Conservation (phyloP, 2,329 filamentous ascomycete genomes). For the Colletotrichum scovillei region DNA sequence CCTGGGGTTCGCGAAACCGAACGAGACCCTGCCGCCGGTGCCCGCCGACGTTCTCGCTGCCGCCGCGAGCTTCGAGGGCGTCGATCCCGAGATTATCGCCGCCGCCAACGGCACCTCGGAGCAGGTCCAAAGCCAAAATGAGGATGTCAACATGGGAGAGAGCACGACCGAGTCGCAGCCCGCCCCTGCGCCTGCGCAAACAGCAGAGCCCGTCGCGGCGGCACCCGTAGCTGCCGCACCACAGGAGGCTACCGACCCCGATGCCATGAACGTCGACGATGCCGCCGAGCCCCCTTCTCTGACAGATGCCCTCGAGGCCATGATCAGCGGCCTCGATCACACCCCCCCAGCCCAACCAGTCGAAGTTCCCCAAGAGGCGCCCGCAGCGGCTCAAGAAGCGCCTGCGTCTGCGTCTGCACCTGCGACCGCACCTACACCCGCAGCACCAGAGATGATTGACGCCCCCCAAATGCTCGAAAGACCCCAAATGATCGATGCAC, state of each 20-base stretch:
- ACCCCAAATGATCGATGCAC: not conserved
- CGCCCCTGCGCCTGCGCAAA: not conserved
- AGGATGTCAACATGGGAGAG: slow-evolving; percentile 26
- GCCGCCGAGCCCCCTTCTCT: slow-evolving; percentile 51
- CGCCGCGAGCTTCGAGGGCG: slow-evolving; percentile 41
- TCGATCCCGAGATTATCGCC: not conserved
- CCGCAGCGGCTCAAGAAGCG: not conserved
- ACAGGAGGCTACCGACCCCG: slow-evolving; percentile 26
- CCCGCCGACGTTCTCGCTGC: slow-evolving; percentile 46
- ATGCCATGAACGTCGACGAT: slow-evolving; percentile 52
- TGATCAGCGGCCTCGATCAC: slow-evolving; percentile 51
- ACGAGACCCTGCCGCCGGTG: slow-evolving; percentile 53
- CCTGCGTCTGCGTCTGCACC: not conserved
- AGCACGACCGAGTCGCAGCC: not conserved
- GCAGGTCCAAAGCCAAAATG: not conserved
- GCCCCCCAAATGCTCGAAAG: not conserved
- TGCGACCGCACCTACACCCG: slow-evolving; percentile 1
- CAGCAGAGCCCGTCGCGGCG: slow-evolving; percentile 5
- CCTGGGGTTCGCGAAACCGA: slow-evolving; percentile 55
- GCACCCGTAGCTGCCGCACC: not conserved
- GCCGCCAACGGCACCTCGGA: not conserved
- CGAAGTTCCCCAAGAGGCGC: not conserved
- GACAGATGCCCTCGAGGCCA: slow-evolving; percentile 56
- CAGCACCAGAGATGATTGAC: too few species aligned
- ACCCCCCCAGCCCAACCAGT: not conserved